Evolutionary conservation across 192 early-diverging fungal genomes (phyloP).

Genomic region (Coemansia erecta): DNA sequence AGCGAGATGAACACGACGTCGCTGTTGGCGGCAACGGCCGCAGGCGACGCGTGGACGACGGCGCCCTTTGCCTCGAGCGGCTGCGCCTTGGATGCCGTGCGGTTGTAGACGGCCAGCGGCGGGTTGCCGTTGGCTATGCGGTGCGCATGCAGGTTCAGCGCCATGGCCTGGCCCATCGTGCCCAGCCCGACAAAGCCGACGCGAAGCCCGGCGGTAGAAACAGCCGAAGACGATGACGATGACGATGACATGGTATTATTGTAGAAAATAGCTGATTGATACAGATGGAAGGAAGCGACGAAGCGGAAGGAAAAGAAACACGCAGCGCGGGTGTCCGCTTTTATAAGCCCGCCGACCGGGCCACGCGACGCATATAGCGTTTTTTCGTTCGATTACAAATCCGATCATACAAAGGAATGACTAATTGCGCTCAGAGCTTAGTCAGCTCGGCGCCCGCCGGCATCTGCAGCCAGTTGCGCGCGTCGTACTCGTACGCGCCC

Average conservation of each 20-base stretch:
- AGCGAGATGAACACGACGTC: slow-evolving; percentile 65
- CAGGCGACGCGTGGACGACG: slow-evolving; percentile 24
- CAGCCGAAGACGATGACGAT: too few species aligned
- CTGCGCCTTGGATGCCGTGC: slow-evolving; percentile 53
- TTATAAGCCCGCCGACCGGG: too few species aligned
- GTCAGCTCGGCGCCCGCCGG: slow-evolving; percentile 18
- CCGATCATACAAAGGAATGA: too few species aligned
- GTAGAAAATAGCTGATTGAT: too few species aligned
- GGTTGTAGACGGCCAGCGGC: slow-evolving; percentile 60
- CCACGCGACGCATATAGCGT: too few species aligned
- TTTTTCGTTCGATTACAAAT: too few species aligned
- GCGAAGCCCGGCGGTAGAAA: slow-evolving; percentile 1
- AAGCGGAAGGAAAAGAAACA: too few species aligned
- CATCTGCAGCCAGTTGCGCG: slow-evolving; percentile 77
- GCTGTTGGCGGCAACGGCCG: slow-evolving; percentile 37
- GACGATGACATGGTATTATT: too few species aligned
- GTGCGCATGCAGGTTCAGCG: slow-evolving; percentile 58
- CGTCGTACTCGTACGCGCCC: slow-evolving; percentile 64
- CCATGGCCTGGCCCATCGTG: slow-evolving; percentile 62
- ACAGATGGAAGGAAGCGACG: too few species aligned
- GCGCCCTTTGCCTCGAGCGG: slow-evolving; percentile 44
- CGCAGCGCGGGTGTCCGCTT: too few species aligned
- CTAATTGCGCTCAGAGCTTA: slow-evolving; percentile 14
- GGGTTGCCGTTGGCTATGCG: slow-evolving; percentile 39
- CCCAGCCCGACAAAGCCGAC: slow-evolving; percentile 67